A percentile compares a stretch with the other conserved stretches of the same genome.
Evolutionary conservation across 129 eudicot genomes (phyloP).

Genomic region (Lactuca sativa): DNA sequence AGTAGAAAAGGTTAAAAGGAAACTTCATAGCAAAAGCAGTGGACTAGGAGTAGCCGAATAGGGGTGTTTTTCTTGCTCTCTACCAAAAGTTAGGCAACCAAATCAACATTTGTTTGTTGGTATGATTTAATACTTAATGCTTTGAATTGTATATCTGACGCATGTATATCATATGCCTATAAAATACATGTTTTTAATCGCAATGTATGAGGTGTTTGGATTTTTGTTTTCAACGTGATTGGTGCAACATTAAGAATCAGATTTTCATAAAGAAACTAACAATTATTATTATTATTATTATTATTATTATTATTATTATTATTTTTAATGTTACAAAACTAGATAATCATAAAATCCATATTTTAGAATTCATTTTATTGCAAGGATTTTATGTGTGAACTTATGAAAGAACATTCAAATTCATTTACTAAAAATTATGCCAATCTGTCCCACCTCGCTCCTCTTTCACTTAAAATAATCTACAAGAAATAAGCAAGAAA

Average conservation of each 20-base stretch:
- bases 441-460: conserved; percentile 3
- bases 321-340: no score
- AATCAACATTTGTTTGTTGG: neutral
- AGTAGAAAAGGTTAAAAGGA: neutral
- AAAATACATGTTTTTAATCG: no score
- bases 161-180: neutral
- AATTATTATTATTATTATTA: no score
- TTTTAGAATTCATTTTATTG: neutral
- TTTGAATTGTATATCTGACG: neutral
- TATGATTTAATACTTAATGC: neutral
- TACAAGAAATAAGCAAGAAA: conserved; percentile 17
- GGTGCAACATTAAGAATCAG: neutral
- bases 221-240: neutral
- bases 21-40: neutral
- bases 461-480: neutral
- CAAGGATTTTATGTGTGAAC: neutral
- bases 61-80: neutral
- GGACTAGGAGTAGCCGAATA: neutral
- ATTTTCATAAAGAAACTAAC: no score
- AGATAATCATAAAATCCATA: neutral
- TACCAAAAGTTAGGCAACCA: neutral
- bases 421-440: neutral
- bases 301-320: no score
- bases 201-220: neutral
- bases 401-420: neutral